Conservation (phyloP, 108 stramenopile species). For the Cyclotella baltica region DNA sequence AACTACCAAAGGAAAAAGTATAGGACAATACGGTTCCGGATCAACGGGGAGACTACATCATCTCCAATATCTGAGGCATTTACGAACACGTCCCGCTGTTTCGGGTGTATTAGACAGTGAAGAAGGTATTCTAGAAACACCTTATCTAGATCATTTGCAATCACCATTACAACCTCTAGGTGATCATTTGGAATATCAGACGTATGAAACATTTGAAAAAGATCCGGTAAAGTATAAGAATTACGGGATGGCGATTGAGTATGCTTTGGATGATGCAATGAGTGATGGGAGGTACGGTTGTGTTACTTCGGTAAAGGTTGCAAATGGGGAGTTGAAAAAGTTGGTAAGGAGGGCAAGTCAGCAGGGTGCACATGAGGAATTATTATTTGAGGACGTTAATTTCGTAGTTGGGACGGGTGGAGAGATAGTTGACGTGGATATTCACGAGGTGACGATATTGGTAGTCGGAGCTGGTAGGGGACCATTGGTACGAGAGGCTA, state of each 20-base stretch:
- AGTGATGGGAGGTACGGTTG: conserved; percentile 6
- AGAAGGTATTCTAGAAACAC: conserved; percentile 76
- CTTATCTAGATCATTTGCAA: conserved; percentile 95
- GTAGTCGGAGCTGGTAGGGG: conserved; percentile 99
- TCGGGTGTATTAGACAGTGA: conserved; percentile 60
- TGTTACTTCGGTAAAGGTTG: conserved; percentile 7
- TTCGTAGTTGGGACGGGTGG: conserved; percentile 17
- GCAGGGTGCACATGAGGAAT: not conserved
- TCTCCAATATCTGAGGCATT: conserved; percentile 92
- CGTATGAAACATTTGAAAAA: conserved; percentile 97
- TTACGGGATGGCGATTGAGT: conserved; percentile 87
- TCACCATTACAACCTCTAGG: conserved; percentile 95
- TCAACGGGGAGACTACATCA: conserved; percentile 63
- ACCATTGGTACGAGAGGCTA: conserved; percentile 90
- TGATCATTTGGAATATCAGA: conserved; percentile 97
- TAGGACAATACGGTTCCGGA: conserved; percentile 7
- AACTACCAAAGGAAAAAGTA: not conserved
- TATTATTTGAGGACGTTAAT: conserved; percentile 17
- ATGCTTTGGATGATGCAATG: conserved; percentile 65
- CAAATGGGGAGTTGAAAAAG: conserved; percentile 4
- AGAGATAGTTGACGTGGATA: conserved; percentile 25
- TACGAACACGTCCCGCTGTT: conserved; percentile 63
- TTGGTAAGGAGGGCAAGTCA: conserved; percentile 3
- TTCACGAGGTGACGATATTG: conserved; percentile 68
- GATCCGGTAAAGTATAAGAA: conserved; percentile 96